Evolutionary conservation across 352 stramenopile genomes (phyloP).

Genomic region (Phytophthora pisi): DNA sequence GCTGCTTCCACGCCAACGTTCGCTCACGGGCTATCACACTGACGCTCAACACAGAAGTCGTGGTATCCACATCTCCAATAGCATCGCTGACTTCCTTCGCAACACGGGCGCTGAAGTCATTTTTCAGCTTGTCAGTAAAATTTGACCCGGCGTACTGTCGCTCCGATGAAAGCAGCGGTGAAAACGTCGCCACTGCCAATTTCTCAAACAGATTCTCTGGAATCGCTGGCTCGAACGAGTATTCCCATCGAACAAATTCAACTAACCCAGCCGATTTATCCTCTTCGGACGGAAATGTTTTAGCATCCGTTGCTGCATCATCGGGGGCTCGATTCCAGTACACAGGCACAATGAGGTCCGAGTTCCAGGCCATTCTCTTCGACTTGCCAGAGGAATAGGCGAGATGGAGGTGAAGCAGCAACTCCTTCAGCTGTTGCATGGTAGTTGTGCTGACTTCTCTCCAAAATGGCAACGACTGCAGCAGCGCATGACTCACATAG

Average conservation of each 20-base stretch:
- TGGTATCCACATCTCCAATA: neutral
- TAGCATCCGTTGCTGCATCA: slow-evolving; percentile 10
- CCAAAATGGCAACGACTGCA: slow-evolving; percentile 11
- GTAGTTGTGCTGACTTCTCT: slow-evolving; percentile 3
- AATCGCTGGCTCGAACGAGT: slow-evolving; percentile 26
- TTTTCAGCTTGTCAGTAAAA: slow-evolving; percentile 3
- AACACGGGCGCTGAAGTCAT: slow-evolving; percentile 1
- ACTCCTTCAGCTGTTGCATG: slow-evolving; percentile 14
- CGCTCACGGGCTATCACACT: slow-evolving; percentile 5
- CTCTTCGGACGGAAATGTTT: neutral
- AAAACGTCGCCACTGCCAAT: slow-evolving; percentile 35
- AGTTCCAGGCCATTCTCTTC: slow-evolving; percentile 15
- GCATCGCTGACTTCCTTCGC: slow-evolving; percentile 1
- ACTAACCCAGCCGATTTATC: neutral
- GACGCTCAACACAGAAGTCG: slow-evolving; percentile 10
- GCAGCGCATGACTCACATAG: slow-evolving; percentile 4
- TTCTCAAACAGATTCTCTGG: slow-evolving; percentile 42
- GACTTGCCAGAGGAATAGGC: slow-evolving; percentile 17
- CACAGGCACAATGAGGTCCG: slow-evolving; percentile 20
- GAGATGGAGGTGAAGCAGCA: slow-evolving; percentile 17
- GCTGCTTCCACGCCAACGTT: slow-evolving; percentile 16
- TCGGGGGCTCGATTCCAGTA: slow-evolving; percentile 30
- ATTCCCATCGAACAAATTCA: slow-evolving; percentile 37
- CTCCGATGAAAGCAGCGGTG: slow-evolving; percentile 10
- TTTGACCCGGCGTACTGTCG: slow-evolving; percentile 2